Conservation (phyloP, 139 green algal genomes). For the Nannochloris sp. region DNA sequence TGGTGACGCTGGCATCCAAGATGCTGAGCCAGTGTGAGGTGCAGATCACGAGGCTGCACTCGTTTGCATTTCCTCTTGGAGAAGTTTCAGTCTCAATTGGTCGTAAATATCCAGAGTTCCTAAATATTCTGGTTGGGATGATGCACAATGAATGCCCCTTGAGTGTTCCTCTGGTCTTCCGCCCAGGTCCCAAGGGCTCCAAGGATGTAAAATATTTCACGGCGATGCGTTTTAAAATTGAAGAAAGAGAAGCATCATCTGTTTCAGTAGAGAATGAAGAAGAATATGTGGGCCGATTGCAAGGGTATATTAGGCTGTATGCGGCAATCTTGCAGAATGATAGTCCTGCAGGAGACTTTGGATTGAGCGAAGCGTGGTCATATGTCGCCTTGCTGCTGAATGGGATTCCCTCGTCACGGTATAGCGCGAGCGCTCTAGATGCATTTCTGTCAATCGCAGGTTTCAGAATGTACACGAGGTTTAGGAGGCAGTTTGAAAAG, state of each 20-base stretch:
- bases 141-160: slow-evolving; percentile 47
- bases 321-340: slow-evolving; percentile 52
- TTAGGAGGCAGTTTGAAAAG: slow-evolving; percentile 50
- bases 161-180: slow-evolving; percentile 33
- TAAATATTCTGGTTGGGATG: slow-evolving; percentile 32
- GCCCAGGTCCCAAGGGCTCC: slow-evolving; percentile 14
- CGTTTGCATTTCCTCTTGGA: slow-evolving; percentile 56
- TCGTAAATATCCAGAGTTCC: slow-evolving; percentile 36
- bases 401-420: slow-evolving; percentile 44
- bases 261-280: slow-evolving; percentile 28
- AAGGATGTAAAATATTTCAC: slow-evolving; percentile 23
- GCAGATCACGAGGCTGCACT: slow-evolving; percentile 41
- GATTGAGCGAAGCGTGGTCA: slow-evolving; percentile 44
- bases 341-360: slow-evolving; percentile 33
- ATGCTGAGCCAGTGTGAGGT: slow-evolving; percentile 50
- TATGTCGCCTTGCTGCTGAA: slow-evolving; percentile 54
- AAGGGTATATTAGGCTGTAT: slow-evolving; percentile 53
- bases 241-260: neutral
- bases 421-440: slow-evolving; percentile 47
- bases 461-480: slow-evolving; percentile 38
- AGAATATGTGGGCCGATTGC: slow-evolving; percentile 31
- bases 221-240: slow-evolving; percentile 33
- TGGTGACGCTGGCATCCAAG: slow-evolving; percentile 51
- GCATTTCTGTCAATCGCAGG: slow-evolving; percentile 50
- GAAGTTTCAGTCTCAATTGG: slow-evolving; percentile 51